Evolutionary conservation across 1,284 basidiomycete genomes (phyloP).

Genomic region (Cryptococcus sp.): DNA sequence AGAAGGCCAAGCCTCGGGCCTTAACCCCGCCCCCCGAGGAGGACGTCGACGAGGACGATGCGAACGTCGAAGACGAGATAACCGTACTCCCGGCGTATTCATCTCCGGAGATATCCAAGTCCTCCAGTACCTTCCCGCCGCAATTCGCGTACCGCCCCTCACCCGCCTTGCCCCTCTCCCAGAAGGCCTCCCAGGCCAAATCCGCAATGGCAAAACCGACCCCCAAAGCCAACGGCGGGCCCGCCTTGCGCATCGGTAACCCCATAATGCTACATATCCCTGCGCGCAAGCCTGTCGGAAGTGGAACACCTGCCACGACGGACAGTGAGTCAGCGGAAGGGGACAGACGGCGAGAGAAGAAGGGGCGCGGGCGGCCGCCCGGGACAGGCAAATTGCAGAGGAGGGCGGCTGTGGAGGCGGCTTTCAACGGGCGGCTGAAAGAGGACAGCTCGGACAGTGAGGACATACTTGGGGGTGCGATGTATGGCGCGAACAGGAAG

Average conservation of each 20-base stretch:
- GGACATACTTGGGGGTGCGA: background rate
- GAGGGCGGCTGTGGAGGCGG: constrained; percentile 1
- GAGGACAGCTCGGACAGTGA: background rate
- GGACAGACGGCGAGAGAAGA: background rate
- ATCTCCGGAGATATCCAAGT: background rate
- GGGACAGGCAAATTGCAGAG: constrained; percentile 16
- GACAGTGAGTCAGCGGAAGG: background rate
- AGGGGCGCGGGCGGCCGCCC: constrained; percentile 16
- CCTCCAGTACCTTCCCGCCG: background rate
- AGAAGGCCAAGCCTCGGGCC: too few species aligned
- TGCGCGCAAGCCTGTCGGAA: background rate
- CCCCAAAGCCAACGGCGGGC: background rate
- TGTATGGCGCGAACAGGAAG: background rate
- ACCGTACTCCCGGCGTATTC: constrained; percentile 4
- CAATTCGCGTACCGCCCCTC: background rate
- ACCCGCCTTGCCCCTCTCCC: too few species aligned
- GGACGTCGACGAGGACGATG: constrained; percentile 9
- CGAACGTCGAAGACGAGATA: constrained; percentile 10
- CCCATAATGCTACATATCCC: constrained; percentile 1
- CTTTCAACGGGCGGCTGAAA: background rate
- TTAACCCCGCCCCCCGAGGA: background rate
- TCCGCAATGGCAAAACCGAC: background rate
- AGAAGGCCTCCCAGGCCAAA: background rate
- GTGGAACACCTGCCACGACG: background rate
- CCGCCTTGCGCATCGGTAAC: background rate